These are phyloP conservation scores for Tulasnella sp. DNA, from an alignment of 768 basidiomycete genomes.

Conservation along the genomic window DNA sequence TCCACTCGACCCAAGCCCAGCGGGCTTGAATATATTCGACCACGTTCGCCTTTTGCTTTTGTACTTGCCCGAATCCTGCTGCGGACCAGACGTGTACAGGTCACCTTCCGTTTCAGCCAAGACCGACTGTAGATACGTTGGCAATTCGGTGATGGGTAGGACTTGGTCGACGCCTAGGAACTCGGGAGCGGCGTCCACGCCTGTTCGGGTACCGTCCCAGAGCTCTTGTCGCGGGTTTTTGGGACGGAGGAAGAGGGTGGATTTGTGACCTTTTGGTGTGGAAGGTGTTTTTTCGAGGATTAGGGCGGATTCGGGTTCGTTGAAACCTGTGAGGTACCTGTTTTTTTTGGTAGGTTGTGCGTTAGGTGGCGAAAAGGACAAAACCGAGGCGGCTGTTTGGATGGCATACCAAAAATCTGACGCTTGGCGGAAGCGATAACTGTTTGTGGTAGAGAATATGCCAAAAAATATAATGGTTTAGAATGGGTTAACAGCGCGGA, in stretches of 20 bases:
- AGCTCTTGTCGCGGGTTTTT: constrained; percentile 69
- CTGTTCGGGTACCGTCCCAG: constrained; percentile 86
- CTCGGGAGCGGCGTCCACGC: constrained; percentile 51
- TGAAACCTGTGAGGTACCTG: constrained; percentile 94
- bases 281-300: constrained; percentile 63
- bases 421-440: constrained; percentile 90
- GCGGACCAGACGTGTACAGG: constrained; percentile 33
- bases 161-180: constrained; percentile 76
- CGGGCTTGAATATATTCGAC: constrained; percentile 50
- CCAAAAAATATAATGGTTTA: constrained; percentile 19
- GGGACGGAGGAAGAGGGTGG: constrained; percentile 76
- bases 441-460: constrained; percentile 30
- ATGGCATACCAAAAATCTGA: constrained; percentile 65
- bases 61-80: constrained; percentile 35
- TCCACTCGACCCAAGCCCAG: constrained; percentile 26
- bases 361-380: constrained; percentile 19
- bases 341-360: constrained; percentile 79
- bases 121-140: constrained; percentile 50
- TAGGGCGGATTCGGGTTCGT: constrained; percentile 85
- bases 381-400: too few species aligned
- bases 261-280: constrained; percentile 50
- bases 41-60: constrained; percentile 26
- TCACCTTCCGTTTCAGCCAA: constrained; percentile 39
- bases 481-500: constrained; percentile 8
- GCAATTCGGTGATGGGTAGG: constrained; percentile 45